Conservation (phyloP, 257 asterid genomes). For the Schizonepeta tenuifolia region DNA sequence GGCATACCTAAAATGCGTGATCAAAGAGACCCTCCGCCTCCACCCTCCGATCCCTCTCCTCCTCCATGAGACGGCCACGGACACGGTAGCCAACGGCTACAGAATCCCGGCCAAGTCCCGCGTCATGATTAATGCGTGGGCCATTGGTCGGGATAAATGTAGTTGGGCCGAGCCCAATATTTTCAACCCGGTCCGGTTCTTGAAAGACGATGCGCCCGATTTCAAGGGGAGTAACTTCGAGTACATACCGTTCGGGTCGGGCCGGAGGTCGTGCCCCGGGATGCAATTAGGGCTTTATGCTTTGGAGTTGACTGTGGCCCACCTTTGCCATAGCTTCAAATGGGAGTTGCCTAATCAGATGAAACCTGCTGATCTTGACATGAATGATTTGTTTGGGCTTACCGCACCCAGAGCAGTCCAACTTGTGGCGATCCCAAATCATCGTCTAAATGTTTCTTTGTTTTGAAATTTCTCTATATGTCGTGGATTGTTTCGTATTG, state of each 20-base stretch:
- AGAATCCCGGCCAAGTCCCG: constrained; percentile 37
- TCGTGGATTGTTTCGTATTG: not conserved
- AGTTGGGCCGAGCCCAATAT: constrained; percentile 34
- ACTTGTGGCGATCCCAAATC: constrained; percentile 35
- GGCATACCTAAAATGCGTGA: constrained; percentile 35
- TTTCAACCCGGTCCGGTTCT: constrained; percentile 34
- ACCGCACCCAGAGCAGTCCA: constrained; percentile 40
- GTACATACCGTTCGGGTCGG: constrained; percentile 50
- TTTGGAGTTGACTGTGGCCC: constrained; percentile 40
- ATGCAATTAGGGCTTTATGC: constrained; percentile 45
- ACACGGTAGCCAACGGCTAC: constrained; percentile 22
- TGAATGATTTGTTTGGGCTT: constrained; percentile 46
- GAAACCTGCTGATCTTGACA: constrained; percentile 35
- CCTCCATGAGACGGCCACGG: constrained; percentile 45
- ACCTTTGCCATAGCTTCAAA: constrained; percentile 39
- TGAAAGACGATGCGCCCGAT: constrained; percentile 32
- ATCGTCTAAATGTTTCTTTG: constrained; percentile 32
- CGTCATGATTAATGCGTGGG: constrained; percentile 45
- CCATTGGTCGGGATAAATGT: constrained; percentile 33
- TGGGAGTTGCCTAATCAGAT: constrained; percentile 40
- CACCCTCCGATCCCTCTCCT: constrained; percentile 53
- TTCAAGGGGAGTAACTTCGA: constrained; percentile 44
- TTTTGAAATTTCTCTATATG: not conserved
- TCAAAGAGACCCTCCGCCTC: constrained; percentile 52
- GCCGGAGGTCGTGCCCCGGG: constrained; percentile 49